Base-by-base conservation (phyloP, 441 rosid species). In the Bocquillonia castaneifolia region DNA sequence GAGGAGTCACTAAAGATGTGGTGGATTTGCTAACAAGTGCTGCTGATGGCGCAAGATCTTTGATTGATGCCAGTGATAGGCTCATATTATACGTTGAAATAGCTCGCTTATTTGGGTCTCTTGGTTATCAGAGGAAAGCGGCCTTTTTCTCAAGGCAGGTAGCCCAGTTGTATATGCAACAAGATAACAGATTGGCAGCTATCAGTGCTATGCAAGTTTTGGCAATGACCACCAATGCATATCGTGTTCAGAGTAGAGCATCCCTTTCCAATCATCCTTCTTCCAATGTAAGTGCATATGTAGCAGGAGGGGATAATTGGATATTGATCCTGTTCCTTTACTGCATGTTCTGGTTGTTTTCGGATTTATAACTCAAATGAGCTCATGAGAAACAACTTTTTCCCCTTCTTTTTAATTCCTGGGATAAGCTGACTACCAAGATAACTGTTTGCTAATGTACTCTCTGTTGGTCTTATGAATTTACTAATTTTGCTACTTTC, bases 121-220 rank as follows among this genome's bases (percentile, higher is more conserved):
- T 92, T 77, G 97, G 93, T 73, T 94, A 92, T 79, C 93, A 90
- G 68, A 78, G 97, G 71, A 94, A 90, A 82, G 96, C 98, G 67
- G 99, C 98, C 76, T 92, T 94, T 83, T 94, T 92, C 68, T 90
- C 98, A 45, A 90, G 99, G 85, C 94, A 88, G 84, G 97, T 94
- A 23, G 99, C 98, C 71, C 98, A 84, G 82, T 73, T 92, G 83
- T 94, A 94, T 78, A 78, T 94, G 82, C 91, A 88, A 74, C 99
- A 92, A 77, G 98, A 92, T 68, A 90, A 87, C 74, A 88, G 88
- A 74, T 76, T 91, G 73, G 98, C 97, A 63, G 98, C 99, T 63
- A 86, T 82, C 40, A 92, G 98, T 80, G 98, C 99, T 73, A 82
- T 94, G 97, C 97, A 92, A 82, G 89, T 92, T 77, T 80, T 94